A percentile compares a stretch with the other conserved stretches of the same genome.
phyloP scores from a whole-genome alignment of 169 alveolate genomes.

The Cryptosporidium canis region DNA sequence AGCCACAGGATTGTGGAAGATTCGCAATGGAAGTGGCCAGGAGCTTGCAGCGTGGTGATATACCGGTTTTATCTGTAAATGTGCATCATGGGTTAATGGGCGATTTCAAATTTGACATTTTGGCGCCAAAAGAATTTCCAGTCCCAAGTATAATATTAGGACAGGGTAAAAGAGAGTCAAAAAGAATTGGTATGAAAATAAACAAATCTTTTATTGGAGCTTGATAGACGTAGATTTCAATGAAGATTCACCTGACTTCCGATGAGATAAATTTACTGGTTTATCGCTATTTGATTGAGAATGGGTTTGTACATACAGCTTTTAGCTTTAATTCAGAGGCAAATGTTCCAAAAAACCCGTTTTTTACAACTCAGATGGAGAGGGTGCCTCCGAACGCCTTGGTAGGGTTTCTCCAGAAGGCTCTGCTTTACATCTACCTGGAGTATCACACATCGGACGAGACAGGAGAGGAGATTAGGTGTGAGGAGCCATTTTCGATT shows the following conservation, averaged over 20 bases:
- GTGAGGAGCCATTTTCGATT: constrained; percentile 86
- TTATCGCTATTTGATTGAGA: constrained; percentile 87
- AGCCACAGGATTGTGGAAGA: background rate
- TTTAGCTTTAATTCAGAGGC: constrained; percentile 86
- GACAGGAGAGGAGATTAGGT: constrained; percentile 78
- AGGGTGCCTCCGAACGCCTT: constrained; percentile 87
- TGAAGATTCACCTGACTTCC: constrained; percentile 87
- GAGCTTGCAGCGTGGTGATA: background rate
- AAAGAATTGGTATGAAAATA: background rate
- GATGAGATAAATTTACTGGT: constrained; percentile 88
- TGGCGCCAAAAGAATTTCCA: constrained; percentile 1
- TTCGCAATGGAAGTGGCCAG: background rate
- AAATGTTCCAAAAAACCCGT: constrained; percentile 82
- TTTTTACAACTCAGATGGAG: constrained; percentile 84
- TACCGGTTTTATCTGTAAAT: background rate
- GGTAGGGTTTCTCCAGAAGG: constrained; percentile 88
- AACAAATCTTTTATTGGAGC: background rate
- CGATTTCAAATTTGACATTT: background rate
- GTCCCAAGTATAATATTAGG: background rate
- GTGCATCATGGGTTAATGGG: background rate
- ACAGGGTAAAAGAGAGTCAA: no score
- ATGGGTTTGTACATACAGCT: constrained; percentile 88
- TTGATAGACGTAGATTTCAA: constrained; percentile 40
- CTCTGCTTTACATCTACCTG: constrained; percentile 85
- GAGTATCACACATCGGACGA: constrained; percentile 84